Evolutionary conservation across 495 filamentous ascomycete species (phyloP), one percentile per base, ranked within the genome.

Genomic region (Jackrogersella multiformis): DNA sequence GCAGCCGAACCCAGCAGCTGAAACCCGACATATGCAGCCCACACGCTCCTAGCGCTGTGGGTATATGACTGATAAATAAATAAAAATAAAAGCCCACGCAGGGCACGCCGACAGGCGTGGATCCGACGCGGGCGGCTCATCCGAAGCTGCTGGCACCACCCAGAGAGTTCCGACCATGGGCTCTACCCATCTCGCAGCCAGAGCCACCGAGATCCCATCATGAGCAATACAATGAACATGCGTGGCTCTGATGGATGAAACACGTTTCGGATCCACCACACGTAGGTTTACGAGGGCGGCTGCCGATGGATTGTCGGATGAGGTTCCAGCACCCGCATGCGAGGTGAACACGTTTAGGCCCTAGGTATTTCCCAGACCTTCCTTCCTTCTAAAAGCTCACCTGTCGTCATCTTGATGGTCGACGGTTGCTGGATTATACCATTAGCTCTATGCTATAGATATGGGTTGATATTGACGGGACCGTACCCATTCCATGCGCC

Each of bases 231-330:
- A n/a, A n/a, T 52, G 32, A 32, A 32, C 30, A 32, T 10, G 56
- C 30, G 54, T 55, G 64, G 56, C 52, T 61, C 30, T 55, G 52
- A 58, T 30, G 32, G 59, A 59, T 70, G 67, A 70, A 70, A 70
- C 67, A 55, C 26, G 67, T 49, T 30, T 70, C 45, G 52, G 52
- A 32, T 70, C 38, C 56, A 36, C 38, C 56, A 36, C 55, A 42
- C 8, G 52, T 42, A 42, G 30, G 32, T 16, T 48, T 57, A 28
- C 32, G 45, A 62, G 42, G 30, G 26, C n/a, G 24, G 36, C 32
- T 44, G 21, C 20, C 20, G 42, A 44, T 35, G 30, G n/a, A 16
- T 26, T 26, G 41, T 9, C 60, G 38, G 30, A 23, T 45, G 46
- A 41, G 39, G 41, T 52, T 42, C 53, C 18, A 28, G 20, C 24